phyloP scores from a whole-genome alignment of 768 basidiomycete species.

The Boletus rufocinnamomeus region DNA sequence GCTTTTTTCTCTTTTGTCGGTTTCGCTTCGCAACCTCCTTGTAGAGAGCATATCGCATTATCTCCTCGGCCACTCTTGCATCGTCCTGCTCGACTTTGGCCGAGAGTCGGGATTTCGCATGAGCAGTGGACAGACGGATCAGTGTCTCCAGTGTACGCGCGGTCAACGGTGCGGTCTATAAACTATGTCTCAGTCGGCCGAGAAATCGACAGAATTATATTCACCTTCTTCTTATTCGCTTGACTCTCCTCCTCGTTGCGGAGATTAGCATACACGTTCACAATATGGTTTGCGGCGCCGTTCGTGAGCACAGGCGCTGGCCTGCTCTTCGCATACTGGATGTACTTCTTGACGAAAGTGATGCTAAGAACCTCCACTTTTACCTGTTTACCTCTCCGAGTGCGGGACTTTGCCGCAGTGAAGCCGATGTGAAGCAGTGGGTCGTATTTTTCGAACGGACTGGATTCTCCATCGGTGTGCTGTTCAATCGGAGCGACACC shows the following conservation, averaged over 20 bases:
- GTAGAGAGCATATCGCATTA: conserved; percentile 96
- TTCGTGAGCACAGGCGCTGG: conserved; percentile 84
- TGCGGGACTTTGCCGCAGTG: conserved; percentile 47
- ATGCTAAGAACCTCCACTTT: conserved; percentile 88
- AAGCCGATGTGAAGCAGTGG: conserved; percentile 91
- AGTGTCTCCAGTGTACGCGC: conserved; percentile 98
- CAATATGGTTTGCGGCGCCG: conserved; percentile 93
- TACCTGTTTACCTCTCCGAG: conserved; percentile 58
- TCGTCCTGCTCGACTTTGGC: conserved; percentile 81
- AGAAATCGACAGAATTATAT: neutral
- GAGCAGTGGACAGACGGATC: conserved; percentile 96
- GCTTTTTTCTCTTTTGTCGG: conserved; percentile 70
- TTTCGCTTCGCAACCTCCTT: conserved; percentile 90
- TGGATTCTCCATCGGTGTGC: conserved; percentile 43
- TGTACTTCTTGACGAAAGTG: conserved; percentile 95
- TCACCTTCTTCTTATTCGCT: conserved; percentile 83
- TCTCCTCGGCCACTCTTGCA: conserved; percentile 88
- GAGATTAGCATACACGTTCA: conserved; percentile 86
- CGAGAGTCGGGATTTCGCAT: conserved; percentile 94
- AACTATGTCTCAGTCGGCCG: conserved; percentile 16
- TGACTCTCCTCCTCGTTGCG: conserved; percentile 87
- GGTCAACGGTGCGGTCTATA: conserved; percentile 92
- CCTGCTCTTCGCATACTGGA: conserved; percentile 94
- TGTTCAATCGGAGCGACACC: conserved; percentile 40
- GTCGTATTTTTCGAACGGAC: conserved; percentile 95